Base-by-base conservation (phyloP, 2,329 filamentous ascomycete genomes). In the Phyllosticta ampelicida region DNA sequence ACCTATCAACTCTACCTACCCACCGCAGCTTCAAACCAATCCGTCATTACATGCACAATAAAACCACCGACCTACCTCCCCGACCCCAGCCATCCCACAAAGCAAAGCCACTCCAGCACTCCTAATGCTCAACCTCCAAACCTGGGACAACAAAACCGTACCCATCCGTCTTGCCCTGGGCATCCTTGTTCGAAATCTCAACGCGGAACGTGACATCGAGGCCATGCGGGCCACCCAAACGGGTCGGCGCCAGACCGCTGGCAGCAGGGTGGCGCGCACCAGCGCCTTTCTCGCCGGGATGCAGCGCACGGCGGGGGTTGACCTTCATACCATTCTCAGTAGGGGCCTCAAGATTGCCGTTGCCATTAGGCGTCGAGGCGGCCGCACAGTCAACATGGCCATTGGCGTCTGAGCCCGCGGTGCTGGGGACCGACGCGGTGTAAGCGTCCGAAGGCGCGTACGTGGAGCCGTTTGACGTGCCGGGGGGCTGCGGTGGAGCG, bases 221-320 rank as follows among this genome's bases (percentile, higher is more conserved):
- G 0, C 77, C 76, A 60, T 72, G 70, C 10, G 63, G 61, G 2
- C 76, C 77, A 44, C 73, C 73, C 5, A 79, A 65, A 1, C 75
- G 74, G 3, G 69, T 75, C 61, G 68, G 67, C 51, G 61, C 61
- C 26, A 77, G 56, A 5, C 75, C 77, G 44, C 63, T 65, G 0
- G 89, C 87, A 11, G 90, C 88, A 60, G 82, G 83, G 75, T 96
- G 90, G 28, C 74, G 76, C 0, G 90, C 90, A 2, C 92, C 92
- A 0, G 89, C 89, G 52, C 80, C 76, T n/a, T 83, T 73, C 70
- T 96, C 92, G 52, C 92, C 91, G 3, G 75, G 73, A 68, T 91
- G 61, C 48, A 96, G 78, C 21, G 86, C 82, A 1, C 80, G 77
- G 66, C 91, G 87, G 28, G 73, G 71, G 60, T 79, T 79, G 18